Evolutionary conservation across 345 rosid species (phyloP).

Genomic region (Heritiera littoralis): DNA sequence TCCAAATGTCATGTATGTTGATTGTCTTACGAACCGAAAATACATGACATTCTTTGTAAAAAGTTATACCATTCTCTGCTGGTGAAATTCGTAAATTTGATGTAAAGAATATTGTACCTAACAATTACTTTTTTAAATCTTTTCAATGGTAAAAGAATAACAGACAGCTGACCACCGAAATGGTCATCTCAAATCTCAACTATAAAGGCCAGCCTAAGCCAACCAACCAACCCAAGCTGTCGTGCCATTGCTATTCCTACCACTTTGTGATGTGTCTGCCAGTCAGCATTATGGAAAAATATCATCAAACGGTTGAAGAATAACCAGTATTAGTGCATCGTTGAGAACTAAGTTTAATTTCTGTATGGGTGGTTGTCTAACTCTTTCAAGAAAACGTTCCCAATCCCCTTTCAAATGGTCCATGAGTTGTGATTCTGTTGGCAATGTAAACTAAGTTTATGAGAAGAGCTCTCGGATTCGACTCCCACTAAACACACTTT

Average conservation of each 20-base stretch:
- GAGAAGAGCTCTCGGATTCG: too few relatives aligned
- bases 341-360: neutral
- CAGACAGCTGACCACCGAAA: conserved; percentile 7
- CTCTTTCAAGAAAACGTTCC: neutral
- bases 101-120: too few relatives aligned
- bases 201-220: neutral
- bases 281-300: conserved; percentile 20
- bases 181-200: conserved; percentile 10
- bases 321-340: neutral
- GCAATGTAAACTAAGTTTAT: too few relatives aligned
- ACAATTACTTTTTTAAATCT: neutral
- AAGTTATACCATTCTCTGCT: too few relatives aligned
- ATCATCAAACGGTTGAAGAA: conserved; percentile 4
- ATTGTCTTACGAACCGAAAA: too few relatives aligned
- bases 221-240: conserved; percentile 22
- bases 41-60: too few relatives aligned
- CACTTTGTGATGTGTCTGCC: conserved; percentile 9
- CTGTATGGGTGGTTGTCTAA: neutral
- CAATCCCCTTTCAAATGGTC: neutral
- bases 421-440: too few relatives aligned
- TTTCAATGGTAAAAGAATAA: conserved; percentile 4
- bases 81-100: too few relatives aligned
- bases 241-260: conserved; percentile 19
- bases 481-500: too few relatives aligned
- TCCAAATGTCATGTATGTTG: too few relatives aligned